phyloP scores from a whole-genome alignment of 2,329 filamentous ascomycete genomes.

The Cercospora sesami region DNA sequence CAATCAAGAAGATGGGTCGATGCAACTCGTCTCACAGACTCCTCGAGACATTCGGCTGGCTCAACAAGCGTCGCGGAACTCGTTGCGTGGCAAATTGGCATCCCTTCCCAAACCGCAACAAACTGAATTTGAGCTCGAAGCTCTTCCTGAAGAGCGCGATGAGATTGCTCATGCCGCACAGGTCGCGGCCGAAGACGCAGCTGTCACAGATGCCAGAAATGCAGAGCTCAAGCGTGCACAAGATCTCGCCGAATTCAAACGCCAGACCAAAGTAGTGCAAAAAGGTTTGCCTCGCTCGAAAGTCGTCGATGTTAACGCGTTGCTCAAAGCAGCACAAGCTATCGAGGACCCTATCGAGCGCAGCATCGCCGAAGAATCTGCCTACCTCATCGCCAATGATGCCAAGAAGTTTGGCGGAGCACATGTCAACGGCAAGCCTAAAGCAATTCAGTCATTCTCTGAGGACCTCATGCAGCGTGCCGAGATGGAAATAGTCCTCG shows the following conservation, averaged over 20 bases:
- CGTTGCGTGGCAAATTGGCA: slow-evolving; percentile 71
- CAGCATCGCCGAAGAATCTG: slow-evolving; percentile 74
- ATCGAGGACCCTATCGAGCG: slow-evolving; percentile 65
- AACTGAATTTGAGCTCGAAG: slow-evolving; percentile 87
- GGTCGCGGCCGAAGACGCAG: slow-evolving; percentile 64
- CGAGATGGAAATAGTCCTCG: slow-evolving; percentile 71
- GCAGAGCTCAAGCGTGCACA: slow-evolving; percentile 62
- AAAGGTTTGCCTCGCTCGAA: slow-evolving; percentile 75
- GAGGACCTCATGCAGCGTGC: slow-evolving; percentile 74
- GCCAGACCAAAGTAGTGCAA: slow-evolving; percentile 91
- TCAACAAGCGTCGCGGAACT: slow-evolving; percentile 67
- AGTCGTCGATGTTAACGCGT: slow-evolving; percentile 66
- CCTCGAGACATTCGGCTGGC: slow-evolving; percentile 72
- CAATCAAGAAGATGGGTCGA: slow-evolving; percentile 68
- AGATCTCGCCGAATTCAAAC: slow-evolving; percentile 69
- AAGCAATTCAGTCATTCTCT: slow-evolving; percentile 63
- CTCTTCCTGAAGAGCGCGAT: slow-evolving; percentile 73
- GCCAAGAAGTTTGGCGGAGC: slow-evolving; percentile 71
- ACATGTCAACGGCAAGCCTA: slow-evolving; percentile 63
- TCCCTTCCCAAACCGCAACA: slow-evolving; percentile 90
- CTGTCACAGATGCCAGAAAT: slow-evolving; percentile 72
- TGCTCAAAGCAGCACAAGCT: slow-evolving; percentile 64
- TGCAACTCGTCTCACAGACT: slow-evolving; percentile 70
- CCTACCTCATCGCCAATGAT: slow-evolving; percentile 78
- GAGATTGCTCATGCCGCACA: slow-evolving; percentile 57